Percentiles rank a stretch among this genome's conserved stretches.
These are phyloP conservation scores for Ziziphus jujuba DNA, from an alignment of 306 rosid species.

Conservation along the genomic window DNA sequence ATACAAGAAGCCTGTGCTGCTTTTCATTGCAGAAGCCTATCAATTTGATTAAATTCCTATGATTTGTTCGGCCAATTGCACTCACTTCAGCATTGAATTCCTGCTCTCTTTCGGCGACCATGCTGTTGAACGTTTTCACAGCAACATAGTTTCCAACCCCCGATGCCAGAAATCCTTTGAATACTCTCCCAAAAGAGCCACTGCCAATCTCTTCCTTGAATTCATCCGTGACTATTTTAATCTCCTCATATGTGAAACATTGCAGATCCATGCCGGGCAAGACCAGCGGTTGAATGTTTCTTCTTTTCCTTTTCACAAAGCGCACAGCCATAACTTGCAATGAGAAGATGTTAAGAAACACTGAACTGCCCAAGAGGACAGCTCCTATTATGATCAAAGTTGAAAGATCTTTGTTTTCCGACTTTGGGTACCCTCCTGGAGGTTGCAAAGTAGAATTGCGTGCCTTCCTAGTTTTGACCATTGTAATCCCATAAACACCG, in stretches of 20 bases:
- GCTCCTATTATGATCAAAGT: slow-evolving; percentile 30
- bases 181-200: slow-evolving; percentile 38
- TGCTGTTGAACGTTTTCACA: slow-evolving; percentile 41
- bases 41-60: slow-evolving; percentile 18
- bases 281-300: slow-evolving; percentile 13
- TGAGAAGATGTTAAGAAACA: slow-evolving; percentile 29
- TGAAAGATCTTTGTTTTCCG: slow-evolving; percentile 12
- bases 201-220: slow-evolving; percentile 36
- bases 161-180: slow-evolving; percentile 20
- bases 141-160: slow-evolving; percentile 37
- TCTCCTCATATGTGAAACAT: slow-evolving; percentile 22
- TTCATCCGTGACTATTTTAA: slow-evolving; percentile 17
- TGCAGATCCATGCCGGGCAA: slow-evolving; percentile 15
- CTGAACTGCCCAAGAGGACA: slow-evolving; percentile 43
- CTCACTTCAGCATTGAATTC: slow-evolving; percentile 32
- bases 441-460: slow-evolving; percentile 13
- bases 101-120: slow-evolving; percentile 32
- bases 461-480: slow-evolving; percentile 42
- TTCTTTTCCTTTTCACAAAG: slow-evolving; percentile 22
- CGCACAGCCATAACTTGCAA: slow-evolving; percentile 18
- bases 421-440: not conserved
- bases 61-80: slow-evolving; percentile 18
- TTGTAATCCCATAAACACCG: not conserved
- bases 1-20: slow-evolving; percentile 11
- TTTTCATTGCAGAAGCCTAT: slow-evolving; percentile 26